Base-by-base conservation (phyloP, 306 rosid genomes). In the Hylodesmum podocarpum region DNA sequence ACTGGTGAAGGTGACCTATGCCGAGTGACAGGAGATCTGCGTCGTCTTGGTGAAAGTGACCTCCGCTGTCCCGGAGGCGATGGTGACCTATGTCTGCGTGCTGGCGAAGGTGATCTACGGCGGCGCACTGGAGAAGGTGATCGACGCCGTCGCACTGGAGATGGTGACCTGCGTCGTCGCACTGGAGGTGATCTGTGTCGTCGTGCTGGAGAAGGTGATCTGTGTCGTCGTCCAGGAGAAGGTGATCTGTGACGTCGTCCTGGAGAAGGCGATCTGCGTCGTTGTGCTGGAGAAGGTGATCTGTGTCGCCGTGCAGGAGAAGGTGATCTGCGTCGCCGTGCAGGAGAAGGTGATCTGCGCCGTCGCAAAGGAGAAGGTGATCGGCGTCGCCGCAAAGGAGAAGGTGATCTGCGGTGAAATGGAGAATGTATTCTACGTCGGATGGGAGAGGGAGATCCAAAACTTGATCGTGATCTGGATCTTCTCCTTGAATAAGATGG, bases 361-460 rank as follows among this genome's bases (percentile, higher is more conserved):
- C 84, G 89, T 55, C 14, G 27, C 3, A 46, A 33, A 0, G 70
- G 62, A 33, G 79, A 75, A 11, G 91, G 96, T 11, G 96, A 66
- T 10, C 92, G 84, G 1, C 81, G 88, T 12, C 85, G 91, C 12
- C 90, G 82, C 5, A 22, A 5, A 51, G 78, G 66, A 27, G 78
- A 70, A 27, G 90, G 86, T 15, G 84, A 54, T 49, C 82, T 83
- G 3, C 70, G 91, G 0, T 62, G 85, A 1, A 46, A 50, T 55
- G 96, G 96, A 10, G 97, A 89, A 55, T 83, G 93, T 5, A 90
- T 39, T 54, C 87, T 84, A 0, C 81, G 88, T n/a, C 75, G 86
- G 13, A 84, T 1, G 68, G 88, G 90, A 61, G 88, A 86, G 19
- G 76, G 85, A 41, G 88, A 89, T 58, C 75, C 78, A 3, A 82